phyloP scores from a whole-genome alignment of 2,329 filamentous ascomycete species.

The Sclerotiophoma versabilis region DNA sequence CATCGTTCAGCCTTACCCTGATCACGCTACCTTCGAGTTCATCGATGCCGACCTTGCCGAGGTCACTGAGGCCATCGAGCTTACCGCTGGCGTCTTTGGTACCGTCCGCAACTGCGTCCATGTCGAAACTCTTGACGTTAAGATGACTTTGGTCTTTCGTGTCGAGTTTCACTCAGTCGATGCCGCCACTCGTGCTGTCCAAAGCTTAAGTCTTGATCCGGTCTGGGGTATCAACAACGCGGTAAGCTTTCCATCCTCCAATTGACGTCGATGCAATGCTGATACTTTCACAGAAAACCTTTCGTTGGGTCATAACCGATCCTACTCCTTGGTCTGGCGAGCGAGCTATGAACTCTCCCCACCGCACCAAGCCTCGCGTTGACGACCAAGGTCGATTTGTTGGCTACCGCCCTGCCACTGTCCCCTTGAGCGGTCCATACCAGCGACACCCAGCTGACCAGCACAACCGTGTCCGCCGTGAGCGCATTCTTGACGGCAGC shows the following conservation, averaged over 20 bases:
- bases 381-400: constrained; percentile 33
- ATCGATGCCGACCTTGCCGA: constrained; percentile 21
- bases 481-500: constrained; percentile 50
- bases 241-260: constrained; percentile 19
- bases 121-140: constrained; percentile 23
- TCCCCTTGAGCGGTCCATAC: constrained; percentile 1
- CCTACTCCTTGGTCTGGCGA: constrained; percentile 29
- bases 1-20: constrained; percentile 25
- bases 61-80: constrained; percentile 22
- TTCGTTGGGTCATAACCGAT: constrained; percentile 27
- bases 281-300: constrained; percentile 31
- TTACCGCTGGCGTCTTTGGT: constrained; percentile 27
- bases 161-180: constrained; percentile 43
- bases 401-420: constrained; percentile 23
- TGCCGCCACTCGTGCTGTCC: constrained; percentile 36
- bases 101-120: constrained; percentile 28
- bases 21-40: constrained; percentile 22
- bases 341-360: constrained; percentile 27
- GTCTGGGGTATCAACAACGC: constrained; percentile 22
- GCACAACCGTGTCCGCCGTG: constrained; percentile 50
- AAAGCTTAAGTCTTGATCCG: constrained; percentile 19
- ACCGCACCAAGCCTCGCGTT: constrained; percentile 28
- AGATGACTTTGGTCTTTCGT: constrained; percentile 33
- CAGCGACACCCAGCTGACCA: constrained; percentile 36
- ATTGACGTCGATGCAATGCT: constrained; percentile 19